Evolutionary conservation across 2,329 filamentous ascomycete genomes (phyloP).

Genomic region (Chaetothyriales sp.): DNA sequence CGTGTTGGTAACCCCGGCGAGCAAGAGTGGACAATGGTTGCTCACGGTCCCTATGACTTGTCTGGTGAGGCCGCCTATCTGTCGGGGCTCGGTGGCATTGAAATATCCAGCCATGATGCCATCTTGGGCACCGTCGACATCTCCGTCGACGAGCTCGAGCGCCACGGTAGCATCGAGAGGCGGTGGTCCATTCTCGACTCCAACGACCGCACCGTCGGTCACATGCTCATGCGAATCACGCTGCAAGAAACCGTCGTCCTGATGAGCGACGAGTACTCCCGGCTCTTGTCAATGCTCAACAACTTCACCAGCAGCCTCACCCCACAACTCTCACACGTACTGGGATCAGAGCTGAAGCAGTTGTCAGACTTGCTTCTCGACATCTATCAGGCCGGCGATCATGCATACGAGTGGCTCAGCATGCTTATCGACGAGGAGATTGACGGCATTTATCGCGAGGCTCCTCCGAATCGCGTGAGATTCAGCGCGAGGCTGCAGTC

Average conservation of each 20-base stretch:
- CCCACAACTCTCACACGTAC: slow-evolving; percentile 63
- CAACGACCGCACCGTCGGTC: slow-evolving; percentile 61
- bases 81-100: slow-evolving; percentile 31
- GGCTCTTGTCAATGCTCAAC: slow-evolving; percentile 70
- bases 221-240: slow-evolving; percentile 68
- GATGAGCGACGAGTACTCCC: slow-evolving; percentile 70
- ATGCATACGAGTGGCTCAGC: slow-evolving; percentile 78
- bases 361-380: slow-evolving; percentile 40
- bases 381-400: slow-evolving; percentile 86
- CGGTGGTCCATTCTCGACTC: slow-evolving; percentile 77
- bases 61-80: slow-evolving; percentile 28
- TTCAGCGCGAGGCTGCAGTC: slow-evolving; percentile 52
- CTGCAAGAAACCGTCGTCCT: slow-evolving; percentile 85
- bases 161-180: slow-evolving; percentile 65
- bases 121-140: slow-evolving; percentile 56
- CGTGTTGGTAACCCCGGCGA: slow-evolving; percentile 35
- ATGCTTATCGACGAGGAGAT: slow-evolving; percentile 93
- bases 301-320: slow-evolving; percentile 74
- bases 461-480: slow-evolving; percentile 48
- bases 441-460: slow-evolving; percentile 76
- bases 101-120: slow-evolving; percentile 34
- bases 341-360: slow-evolving; percentile 38
- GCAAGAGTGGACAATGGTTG: slow-evolving; percentile 37
- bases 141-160: slow-evolving; percentile 62
- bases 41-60: slow-evolving; percentile 31